Conservation (phyloP, 768 basidiomycete genomes). For the Russula sp. region DNA sequence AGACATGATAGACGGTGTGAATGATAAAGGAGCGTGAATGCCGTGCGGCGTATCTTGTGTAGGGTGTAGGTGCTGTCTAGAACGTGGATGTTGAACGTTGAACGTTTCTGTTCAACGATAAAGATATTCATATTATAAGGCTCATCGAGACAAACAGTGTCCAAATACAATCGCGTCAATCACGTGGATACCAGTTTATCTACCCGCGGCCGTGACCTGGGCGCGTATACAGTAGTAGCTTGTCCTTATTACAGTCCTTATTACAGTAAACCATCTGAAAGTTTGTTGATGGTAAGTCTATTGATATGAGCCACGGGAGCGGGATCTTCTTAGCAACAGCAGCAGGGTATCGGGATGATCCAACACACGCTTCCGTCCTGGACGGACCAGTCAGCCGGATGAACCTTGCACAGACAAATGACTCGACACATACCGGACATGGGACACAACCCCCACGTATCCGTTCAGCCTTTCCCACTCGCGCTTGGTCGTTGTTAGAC, state of each 20-base stretch:
- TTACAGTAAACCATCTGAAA: no score
- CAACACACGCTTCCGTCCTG: constrained; percentile 27
- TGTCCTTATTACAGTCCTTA: background rate
- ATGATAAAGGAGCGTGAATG: constrained; percentile 21
- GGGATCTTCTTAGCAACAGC: constrained; percentile 15
- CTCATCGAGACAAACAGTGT: constrained; percentile 9
- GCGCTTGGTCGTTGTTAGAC: background rate
- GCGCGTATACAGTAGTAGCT: background rate
- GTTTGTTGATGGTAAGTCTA: no score
- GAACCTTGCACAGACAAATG: no score
- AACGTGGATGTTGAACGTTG: constrained; percentile 14
- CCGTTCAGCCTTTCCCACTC: constrained; percentile 20
- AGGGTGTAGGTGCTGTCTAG: background rate
- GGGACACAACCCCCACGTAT: constrained; percentile 26
- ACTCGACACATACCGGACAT: constrained; percentile 20
- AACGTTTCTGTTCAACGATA: background rate
- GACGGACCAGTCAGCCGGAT: background rate
- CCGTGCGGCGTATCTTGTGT: constrained; percentile 10
- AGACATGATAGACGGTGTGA: constrained; percentile 19
- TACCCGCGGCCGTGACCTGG: background rate
- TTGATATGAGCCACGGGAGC: no score
- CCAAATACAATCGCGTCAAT: constrained; percentile 21
- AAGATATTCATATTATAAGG: background rate
- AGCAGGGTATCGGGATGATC: constrained; percentile 26
- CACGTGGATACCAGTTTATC: background rate